Base-by-base conservation (phyloP, 495 filamentous ascomycete genomes). In the Neurospora pannonica region DNA sequence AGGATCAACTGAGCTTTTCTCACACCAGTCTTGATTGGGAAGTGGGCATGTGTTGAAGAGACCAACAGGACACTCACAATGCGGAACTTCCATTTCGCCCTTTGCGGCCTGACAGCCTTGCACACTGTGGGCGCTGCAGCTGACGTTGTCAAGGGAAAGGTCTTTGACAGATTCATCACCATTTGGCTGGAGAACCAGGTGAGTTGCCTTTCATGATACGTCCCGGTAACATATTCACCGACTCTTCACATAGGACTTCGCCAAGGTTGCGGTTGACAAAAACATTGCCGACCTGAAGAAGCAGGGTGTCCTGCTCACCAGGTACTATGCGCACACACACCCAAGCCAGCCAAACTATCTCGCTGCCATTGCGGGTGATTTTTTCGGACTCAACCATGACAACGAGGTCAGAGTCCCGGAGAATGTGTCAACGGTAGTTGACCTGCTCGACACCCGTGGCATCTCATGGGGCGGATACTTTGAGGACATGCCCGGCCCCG, bases 111-210 rank as follows among this genome's bases (percentile, higher is more conserved):
- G 28, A 3, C 54, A 34, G 54, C 54, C 28, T 67, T 67, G 0
- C 54, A 36, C 54, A 67, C 54, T 28, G 72, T 60, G 24, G 15
- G 13, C 7, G 72, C 72, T 36, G 77, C 75, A 9, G 71, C 46
- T 21, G 19, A 76, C 2, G 37, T 84, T 70, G 84, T 88, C 19
- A 84, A 83, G 0, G 91, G 91, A 46, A 84, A 85, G 76, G 88
- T 83, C 19, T 93, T 92, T 78, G 86, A 93, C 80, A 84, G 89
- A 11, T 88, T 93, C 74, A 87, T 89, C 73, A 88, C 89, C 21
- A 89, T 93, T 72, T 93, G 91, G 91, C 85, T 93, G 9, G 91
- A 93, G 81, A 93, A 92, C 76, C 81, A 85, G 82, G 84, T 83
- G n/a, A 72, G 80, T 76, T 28, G 31, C 1, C 62, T 8, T 43